Evolutionary conservation across 129 eudicot species (phyloP), one percentile per base, ranked within the genome.

Genomic region (Sambucus nigra): DNA sequence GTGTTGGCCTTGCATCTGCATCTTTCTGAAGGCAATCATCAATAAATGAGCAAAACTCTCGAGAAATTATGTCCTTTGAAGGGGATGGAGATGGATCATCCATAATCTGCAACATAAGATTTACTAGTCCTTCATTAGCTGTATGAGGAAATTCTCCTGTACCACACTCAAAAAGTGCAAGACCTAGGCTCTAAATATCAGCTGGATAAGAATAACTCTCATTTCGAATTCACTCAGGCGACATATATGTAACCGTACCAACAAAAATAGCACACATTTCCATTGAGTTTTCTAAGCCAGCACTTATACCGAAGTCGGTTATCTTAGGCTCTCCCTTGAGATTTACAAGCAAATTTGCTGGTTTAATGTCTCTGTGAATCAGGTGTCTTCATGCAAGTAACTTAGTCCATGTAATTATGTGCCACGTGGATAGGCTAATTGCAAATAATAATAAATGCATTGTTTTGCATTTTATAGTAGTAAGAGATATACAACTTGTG

Each of bases 231-330:
- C 95, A 68, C 73, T 91, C 99, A 38, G 99, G 99, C 24, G 99
- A 91, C 99, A 91, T 91, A 61, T 91, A 91, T 27, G 95, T 91
- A 12, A 91, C 99, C 49, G 99, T 91, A 69, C 99, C 99, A 72
- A 91, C 95, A 73, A 91, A 91, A 31, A 95, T 91, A 46, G 95
- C 99, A 79, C 99, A 91, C 99, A 91, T 85, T 32, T 95, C 99
- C 88, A 91, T 77, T 47, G 99, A 91, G 59, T 82, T 87, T 72
- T 91, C 99, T 64, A 91, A 80, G 42, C 99, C 99, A 64, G 95
- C 99, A 74, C 99, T 91, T 63, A 91, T 91, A 18, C 99, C 99
- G 51, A 91, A 91, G 68, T 91, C 99, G 6, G 99, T 91, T 56
- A 91, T 91, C 72, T 91, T 91, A 25, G 99, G 83, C 71, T 91